phyloP scores from a whole-genome alignment of 2,329 filamentous ascomycete genomes.

The Pseudogymnoascus sp. region DNA sequence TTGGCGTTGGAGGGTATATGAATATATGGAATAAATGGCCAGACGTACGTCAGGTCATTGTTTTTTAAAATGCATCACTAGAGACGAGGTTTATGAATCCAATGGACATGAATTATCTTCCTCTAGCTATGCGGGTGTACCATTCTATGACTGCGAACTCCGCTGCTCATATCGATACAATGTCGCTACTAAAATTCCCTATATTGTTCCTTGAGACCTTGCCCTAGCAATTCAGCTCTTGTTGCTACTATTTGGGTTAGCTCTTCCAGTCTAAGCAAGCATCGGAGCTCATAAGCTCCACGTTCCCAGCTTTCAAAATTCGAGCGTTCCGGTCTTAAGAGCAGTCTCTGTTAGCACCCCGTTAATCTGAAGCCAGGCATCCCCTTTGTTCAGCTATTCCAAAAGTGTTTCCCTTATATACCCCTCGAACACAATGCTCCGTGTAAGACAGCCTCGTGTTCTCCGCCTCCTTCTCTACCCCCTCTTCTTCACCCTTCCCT shows the following conservation, averaged over 20 bases:
- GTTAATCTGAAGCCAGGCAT: neutral
- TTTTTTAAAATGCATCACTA: neutral
- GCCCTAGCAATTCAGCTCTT: neutral
- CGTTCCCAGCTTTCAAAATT: neutral
- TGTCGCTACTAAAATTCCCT: neutral
- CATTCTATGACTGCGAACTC: neutral
- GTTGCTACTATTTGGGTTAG: neutral
- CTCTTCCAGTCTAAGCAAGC: neutral
- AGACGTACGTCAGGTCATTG: neutral
- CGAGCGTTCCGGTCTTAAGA: neutral
- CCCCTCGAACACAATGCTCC: neutral
- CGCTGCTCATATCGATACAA: neutral
- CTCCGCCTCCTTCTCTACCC: neutral
- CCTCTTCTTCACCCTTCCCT: no score
- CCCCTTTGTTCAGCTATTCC: neutral
- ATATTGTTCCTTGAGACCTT: no score
- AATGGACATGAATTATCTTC: neutral
- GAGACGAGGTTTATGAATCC: neutral
- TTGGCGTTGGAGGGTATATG: conserved; percentile 1
- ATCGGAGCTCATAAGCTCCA: neutral
- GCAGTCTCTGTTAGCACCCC: neutral
- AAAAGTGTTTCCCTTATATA: neutral
- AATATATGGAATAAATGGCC: neutral
- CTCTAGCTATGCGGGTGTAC: neutral
- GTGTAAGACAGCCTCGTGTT: neutral